Evolutionary conservation across 1,284 basidiomycete species (phyloP).

Genomic region (Mycosarcoma maydis): DNA sequence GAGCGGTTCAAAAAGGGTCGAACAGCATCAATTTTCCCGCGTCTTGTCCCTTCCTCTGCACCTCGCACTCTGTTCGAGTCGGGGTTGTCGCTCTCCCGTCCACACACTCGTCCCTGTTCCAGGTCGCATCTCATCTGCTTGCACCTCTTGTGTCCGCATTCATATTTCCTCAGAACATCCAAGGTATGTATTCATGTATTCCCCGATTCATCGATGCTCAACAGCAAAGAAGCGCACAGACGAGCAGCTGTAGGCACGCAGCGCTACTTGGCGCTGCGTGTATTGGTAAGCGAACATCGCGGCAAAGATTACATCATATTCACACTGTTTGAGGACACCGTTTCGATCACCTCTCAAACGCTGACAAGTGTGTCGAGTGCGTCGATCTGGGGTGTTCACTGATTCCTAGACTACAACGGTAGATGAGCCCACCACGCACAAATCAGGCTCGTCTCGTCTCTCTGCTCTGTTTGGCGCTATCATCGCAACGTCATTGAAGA

Average conservation of each 20-base stretch:
- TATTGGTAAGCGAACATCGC: too few species aligned
- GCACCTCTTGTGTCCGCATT: too few species aligned
- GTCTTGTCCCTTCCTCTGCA: conserved; percentile 2
- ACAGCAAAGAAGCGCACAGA: neutral
- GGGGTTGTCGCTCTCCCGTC: conserved; percentile 13
- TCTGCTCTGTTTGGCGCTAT: neutral
- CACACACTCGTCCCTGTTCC: too few species aligned
- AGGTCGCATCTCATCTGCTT: too few species aligned
- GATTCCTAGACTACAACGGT: conserved; percentile 66
- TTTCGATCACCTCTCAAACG: conserved; percentile 42
- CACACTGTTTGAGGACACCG: conserved; percentile 61
- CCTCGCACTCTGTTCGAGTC: conserved; percentile 28
- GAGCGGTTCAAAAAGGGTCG: neutral
- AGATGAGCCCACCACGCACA: conserved; percentile 65
- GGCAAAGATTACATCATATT: conserved; percentile 63
- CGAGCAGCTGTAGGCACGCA: neutral
- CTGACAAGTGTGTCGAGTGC: conserved; percentile 55
- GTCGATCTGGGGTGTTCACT: conserved; percentile 41
- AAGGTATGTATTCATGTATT: too few species aligned
- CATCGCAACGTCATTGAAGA: neutral
- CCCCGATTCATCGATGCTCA: neutral
- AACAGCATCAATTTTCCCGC: too few species aligned
- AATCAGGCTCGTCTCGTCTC: too few species aligned
- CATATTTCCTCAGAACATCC: too few species aligned
- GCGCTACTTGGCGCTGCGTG: neutral